phyloP scores from a whole-genome alignment of 31 red algal species.

The Asparagopsis taxiformis region DNA sequence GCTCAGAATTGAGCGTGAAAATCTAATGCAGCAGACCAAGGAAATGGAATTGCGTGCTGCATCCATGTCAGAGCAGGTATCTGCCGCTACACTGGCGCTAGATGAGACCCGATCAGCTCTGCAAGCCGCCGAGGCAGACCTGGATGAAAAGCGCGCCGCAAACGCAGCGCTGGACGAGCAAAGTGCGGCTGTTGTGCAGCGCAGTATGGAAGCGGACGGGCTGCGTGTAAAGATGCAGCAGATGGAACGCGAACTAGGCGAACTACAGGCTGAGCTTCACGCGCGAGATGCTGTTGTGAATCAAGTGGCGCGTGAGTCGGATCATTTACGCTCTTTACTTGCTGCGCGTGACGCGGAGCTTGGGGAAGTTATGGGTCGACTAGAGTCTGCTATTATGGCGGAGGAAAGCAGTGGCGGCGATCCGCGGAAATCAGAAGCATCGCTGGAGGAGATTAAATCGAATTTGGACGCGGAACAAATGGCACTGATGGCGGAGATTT shows the following conservation, averaged over 20 bases:
- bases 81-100: slow-evolving; percentile 10
- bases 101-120: background rate
- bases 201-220: slow-evolving; percentile 6
- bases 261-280: slow-evolving; percentile 2
- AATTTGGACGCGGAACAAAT: slow-evolving; percentile 28
- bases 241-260: slow-evolving; percentile 9
- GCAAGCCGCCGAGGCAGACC: background rate
- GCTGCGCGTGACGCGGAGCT: slow-evolving; percentile 6
- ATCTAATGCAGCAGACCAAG: background rate
- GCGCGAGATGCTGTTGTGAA: slow-evolving; percentile 3
- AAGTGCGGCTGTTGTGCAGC: background rate
- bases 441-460: slow-evolving; percentile 15
- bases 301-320: slow-evolving; percentile 4
- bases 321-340: slow-evolving; percentile 12
- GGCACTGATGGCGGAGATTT: slow-evolving; percentile 28
- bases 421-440: slow-evolving; percentile 16
- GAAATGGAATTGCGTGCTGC: slow-evolving; percentile 7
- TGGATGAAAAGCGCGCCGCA: slow-evolving; percentile 1
- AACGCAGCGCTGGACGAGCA: slow-evolving; percentile 3
- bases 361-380: background rate
- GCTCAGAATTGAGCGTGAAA: background rate
- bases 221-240: background rate
- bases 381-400: background rate
- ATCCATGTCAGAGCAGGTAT: slow-evolving; percentile 10
- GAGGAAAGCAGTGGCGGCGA: slow-evolving; percentile 10